phyloP scores from a whole-genome alignment of 768 basidiomycete genomes.

The Termitomyces sp. region DNA sequence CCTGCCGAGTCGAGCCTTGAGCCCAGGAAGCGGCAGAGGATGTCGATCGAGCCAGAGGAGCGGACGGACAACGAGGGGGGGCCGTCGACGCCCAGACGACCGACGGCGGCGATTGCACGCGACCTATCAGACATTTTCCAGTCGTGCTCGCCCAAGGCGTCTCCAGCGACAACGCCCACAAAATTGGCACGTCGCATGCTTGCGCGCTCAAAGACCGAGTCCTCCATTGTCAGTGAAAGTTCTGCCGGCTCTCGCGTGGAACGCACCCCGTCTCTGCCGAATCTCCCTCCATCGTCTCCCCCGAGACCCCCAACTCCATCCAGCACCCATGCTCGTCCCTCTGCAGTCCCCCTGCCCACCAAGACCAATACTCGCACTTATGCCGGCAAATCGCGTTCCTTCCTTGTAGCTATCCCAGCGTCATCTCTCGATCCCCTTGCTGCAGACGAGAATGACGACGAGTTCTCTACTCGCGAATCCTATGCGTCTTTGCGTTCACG shows the following conservation, averaged over 20 bases:
- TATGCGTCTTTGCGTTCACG: slow-evolving; percentile 69
- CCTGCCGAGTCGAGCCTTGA: neutral
- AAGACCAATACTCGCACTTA: slow-evolving; percentile 52
- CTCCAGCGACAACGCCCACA: slow-evolving; percentile 26
- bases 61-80: slow-evolving; percentile 4
- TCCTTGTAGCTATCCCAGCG: slow-evolving; percentile 57
- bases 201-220: slow-evolving; percentile 59
- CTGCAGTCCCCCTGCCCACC: slow-evolving; percentile 22
- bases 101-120: slow-evolving; percentile 22
- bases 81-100: slow-evolving; percentile 15
- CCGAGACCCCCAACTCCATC: slow-evolving; percentile 19
- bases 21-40: slow-evolving; percentile 21
- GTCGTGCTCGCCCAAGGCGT: slow-evolving; percentile 21
- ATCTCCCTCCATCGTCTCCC: slow-evolving; percentile 22
- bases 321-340: slow-evolving; percentile 15
- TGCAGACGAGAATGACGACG: slow-evolving; percentile 35
- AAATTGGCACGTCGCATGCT: slow-evolving; percentile 70
- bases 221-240: slow-evolving; percentile 31
- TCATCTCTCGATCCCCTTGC: slow-evolving; percentile 18
- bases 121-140: slow-evolving; percentile 45
- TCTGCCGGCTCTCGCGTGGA: slow-evolving; percentile 16
- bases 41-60: slow-evolving; percentile 12
- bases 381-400: slow-evolving; percentile 74
- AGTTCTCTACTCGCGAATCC: slow-evolving; percentile 60
- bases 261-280: slow-evolving; percentile 33